A percentile compares a stretch with the other conserved stretches of the same genome.
Evolutionary conservation across 2,329 filamentous ascomycete genomes (phyloP).

Genomic region (Seiridium cupressi): DNA sequence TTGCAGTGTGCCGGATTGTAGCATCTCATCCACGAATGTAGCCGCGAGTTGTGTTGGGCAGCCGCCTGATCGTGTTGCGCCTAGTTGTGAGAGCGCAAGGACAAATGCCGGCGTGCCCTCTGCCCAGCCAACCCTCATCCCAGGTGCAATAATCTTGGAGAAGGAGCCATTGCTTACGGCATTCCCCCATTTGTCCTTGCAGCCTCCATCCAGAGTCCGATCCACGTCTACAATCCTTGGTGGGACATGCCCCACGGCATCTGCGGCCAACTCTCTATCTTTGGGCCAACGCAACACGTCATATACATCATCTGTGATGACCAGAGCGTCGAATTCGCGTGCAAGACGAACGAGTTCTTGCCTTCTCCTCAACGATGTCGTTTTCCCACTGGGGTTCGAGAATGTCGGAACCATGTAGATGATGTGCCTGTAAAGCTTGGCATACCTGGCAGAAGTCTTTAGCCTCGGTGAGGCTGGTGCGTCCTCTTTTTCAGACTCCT

Average conservation of each 20-base stretch:
- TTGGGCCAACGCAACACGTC: conserved; percentile 2
- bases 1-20: background rate
- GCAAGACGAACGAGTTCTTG: conserved; percentile 70
- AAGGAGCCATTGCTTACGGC: conserved; percentile 65
- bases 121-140: conserved; percentile 1
- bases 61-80: background rate
- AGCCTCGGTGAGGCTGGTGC: conserved; percentile 16
- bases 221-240: conserved; percentile 51
- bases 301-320: conserved; percentile 4
- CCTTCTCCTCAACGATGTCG: conserved; percentile 70
- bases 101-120: conserved; percentile 43
- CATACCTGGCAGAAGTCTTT: conserved; percentile 37
- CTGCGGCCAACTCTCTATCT: background rate
- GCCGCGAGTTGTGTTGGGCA: background rate
- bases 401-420: conserved; percentile 89
- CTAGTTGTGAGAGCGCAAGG: background rate
- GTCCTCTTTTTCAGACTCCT: background rate
- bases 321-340: conserved; percentile 59
- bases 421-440: conserved; percentile 56
- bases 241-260: conserved; percentile 34
- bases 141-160: conserved; percentile 62
- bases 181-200: conserved; percentile 32
- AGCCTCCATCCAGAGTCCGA: background rate
- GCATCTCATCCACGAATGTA: background rate
- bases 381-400: conserved; percentile 82